Evolutionary conservation across 148 eudicot species (phyloP), one percentile per base, ranked within the genome.

Genomic region (Spergularia marina): DNA sequence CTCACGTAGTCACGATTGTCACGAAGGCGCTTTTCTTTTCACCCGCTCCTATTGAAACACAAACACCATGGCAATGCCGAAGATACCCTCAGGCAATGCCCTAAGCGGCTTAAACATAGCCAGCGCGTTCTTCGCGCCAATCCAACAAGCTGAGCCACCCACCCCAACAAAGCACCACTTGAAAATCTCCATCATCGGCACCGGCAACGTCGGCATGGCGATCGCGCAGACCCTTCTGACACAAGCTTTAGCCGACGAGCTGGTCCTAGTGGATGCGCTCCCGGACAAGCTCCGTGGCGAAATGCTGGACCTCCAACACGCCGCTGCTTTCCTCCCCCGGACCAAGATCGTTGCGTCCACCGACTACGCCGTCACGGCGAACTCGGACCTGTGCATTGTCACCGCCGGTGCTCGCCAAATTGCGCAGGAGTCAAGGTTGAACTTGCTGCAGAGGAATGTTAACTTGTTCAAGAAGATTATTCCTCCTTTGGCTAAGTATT

Each of bases 171-270:
- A 83, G 10, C 89, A 87, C 74, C 89, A 84, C 81, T 84, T 87
- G 54, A 93, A 93, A 78, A 87, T 93, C 79, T 85, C 98, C 66
- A 87, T 93, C 68, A 55, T 93, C 16, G 98, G 98, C 53, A 85
- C 85, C 6, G 98, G 98, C 59, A 93, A 93, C 73, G 98, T 93
- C 3, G 98, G 98, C 39, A 93, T 93, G 98, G 98, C 96, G 76
- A 93, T 93, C 0, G 91, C 98, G n/a, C 98, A 93, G 68, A 93
- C 98, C 61, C 87, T 93, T 76, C 84, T 93, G 16, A 93, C 96
- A 30, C 96, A 93, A 74, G 96, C 84, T 78, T 69, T 93, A n/a
- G 96, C 81, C 68, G 96, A 89, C 76, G 96, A 89, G 83, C 86
- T 93, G 44, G 83, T 89, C 10, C 86, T 91, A 12, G 94, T 93